These are phyloP conservation scores for Penicillium psychrofluorescens DNA, from an alignment of 495 filamentous ascomycete genomes.

Conservation along the genomic window DNA sequence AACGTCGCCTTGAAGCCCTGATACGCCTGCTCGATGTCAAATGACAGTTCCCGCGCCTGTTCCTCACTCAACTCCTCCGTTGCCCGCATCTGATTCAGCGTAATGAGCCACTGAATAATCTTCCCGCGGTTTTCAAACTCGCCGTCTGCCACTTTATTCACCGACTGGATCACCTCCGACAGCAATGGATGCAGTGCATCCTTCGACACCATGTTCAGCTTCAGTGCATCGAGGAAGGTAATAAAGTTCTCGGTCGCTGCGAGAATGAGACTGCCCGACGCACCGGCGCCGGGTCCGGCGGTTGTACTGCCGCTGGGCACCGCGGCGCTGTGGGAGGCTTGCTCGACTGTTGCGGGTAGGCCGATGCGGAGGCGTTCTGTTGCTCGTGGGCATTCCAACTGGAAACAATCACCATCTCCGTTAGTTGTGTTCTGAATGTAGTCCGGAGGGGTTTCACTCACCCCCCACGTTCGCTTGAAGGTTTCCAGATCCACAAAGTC, in stretches of 20 bases:
- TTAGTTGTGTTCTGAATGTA: conserved; percentile 1
- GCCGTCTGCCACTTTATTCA: conserved; percentile 88
- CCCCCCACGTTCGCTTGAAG: conserved; percentile 92
- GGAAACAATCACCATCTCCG: not conserved
- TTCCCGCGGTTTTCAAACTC: conserved; percentile 93
- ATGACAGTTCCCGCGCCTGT: conserved; percentile 76
- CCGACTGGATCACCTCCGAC: conserved; percentile 89
- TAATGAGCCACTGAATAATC: conserved; percentile 97
- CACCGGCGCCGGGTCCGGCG: conserved; percentile 33
- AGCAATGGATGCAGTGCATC: conserved; percentile 91
- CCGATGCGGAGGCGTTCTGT: conserved; percentile 88
- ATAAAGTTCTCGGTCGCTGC: conserved; percentile 96
- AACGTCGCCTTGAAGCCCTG: conserved; percentile 78
- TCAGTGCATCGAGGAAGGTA: conserved; percentile 90
- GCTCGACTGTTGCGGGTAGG: conserved; percentile 62
- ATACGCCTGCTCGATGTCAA: conserved; percentile 88
- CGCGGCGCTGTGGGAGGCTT: conserved; percentile 35
- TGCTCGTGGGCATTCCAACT: conserved; percentile 93
- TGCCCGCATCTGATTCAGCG: conserved; percentile 93
- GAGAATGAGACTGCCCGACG: conserved; percentile 68
- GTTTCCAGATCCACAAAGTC: conserved; percentile 84
- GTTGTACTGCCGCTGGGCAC: conserved; percentile 36
- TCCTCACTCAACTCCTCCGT: conserved; percentile 85
- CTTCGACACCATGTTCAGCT: conserved; percentile 82
- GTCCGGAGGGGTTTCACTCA: conserved; percentile 34